Evolutionary conservation across 768 basidiomycete genomes (phyloP).

Genomic region (Candolleomyces aberdarensis): DNA sequence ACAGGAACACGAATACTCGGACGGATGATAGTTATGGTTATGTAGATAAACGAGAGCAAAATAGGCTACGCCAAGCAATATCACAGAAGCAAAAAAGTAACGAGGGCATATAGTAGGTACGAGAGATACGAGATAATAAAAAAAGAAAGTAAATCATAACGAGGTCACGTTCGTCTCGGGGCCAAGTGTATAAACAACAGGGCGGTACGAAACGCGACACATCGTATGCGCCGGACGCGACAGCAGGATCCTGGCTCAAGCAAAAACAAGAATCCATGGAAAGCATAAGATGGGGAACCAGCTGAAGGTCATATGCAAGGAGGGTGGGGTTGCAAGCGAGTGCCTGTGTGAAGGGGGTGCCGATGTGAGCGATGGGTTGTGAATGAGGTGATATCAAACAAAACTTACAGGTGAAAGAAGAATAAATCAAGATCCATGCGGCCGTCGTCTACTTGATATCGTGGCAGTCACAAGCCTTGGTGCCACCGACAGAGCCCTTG

Average conservation of each 20-base stretch:
- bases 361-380: slow-evolving; percentile 5
- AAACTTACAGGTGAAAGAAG: slow-evolving; percentile 2
- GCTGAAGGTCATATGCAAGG: slow-evolving; percentile 22
- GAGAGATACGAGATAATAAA: neutral
- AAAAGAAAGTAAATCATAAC: slow-evolving; percentile 36
- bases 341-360: slow-evolving; percentile 16
- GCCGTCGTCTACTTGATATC: slow-evolving; percentile 53
- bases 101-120: neutral
- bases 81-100: neutral
- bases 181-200: slow-evolving; percentile 42
- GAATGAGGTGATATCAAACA: neutral
- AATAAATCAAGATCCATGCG: slow-evolving; percentile 7
- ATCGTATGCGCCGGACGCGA: slow-evolving; percentile 50
- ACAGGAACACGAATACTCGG: neutral
- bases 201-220: slow-evolving; percentile 69
- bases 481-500: slow-evolving; percentile 59
- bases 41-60: neutral
- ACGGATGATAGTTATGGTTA: too few species aligned
- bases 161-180: slow-evolving; percentile 68
- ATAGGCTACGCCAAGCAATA: neutral
- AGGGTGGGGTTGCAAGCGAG: slow-evolving; percentile 21
- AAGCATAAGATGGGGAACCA: slow-evolving; percentile 15
- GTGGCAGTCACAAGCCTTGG: slow-evolving; percentile 55
- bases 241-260: slow-evolving; percentile 25
- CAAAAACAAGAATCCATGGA: slow-evolving; percentile 22